Evolutionary conservation across 2,329 filamentous ascomycete genomes (phyloP).

Genomic region (Aspergillus oerlinghausenensis): DNA sequence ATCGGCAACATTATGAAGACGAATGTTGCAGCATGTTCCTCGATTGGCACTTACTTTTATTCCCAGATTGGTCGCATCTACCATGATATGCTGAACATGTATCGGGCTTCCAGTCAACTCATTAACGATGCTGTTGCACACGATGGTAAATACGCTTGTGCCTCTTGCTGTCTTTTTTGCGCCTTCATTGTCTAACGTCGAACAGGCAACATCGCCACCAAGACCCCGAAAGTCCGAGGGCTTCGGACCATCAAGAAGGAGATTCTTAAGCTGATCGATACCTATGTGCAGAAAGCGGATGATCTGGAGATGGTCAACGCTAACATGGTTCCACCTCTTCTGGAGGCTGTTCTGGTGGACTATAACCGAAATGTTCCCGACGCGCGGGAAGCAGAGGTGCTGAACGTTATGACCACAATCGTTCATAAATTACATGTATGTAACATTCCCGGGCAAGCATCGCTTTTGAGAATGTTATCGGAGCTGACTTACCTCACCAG

Average conservation of each 20-base stretch:
- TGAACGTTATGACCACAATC: slow-evolving; percentile 96
- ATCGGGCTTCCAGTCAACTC: slow-evolving; percentile 89
- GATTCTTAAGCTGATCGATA: slow-evolving; percentile 96
- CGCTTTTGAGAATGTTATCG: slow-evolving; percentile 20
- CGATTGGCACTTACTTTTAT: slow-evolving; percentile 95
- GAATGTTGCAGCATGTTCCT: slow-evolving; percentile 96
- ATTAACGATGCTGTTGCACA: slow-evolving; percentile 88
- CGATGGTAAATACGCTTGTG: slow-evolving; percentile 59
- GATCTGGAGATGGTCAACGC: slow-evolving; percentile 88
- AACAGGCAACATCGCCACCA: slow-evolving; percentile 82
- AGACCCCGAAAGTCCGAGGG: slow-evolving; percentile 94
- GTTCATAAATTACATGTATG: slow-evolving; percentile 94
- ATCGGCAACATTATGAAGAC: slow-evolving; percentile 99
- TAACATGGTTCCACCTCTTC: slow-evolving; percentile 90
- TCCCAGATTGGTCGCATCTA: slow-evolving; percentile 97
- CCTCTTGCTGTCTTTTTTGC: not conserved
- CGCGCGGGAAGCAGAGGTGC: slow-evolving; percentile 90
- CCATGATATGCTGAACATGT: slow-evolving; percentile 98
- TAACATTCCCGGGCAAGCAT: slow-evolving; percentile 21
- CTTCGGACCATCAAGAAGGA: slow-evolving; percentile 98
- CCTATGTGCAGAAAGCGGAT: slow-evolving; percentile 96
- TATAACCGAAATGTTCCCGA: slow-evolving; percentile 97
- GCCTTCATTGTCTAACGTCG: slow-evolving; percentile 12
- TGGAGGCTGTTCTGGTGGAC: slow-evolving; percentile 90
- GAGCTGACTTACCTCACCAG: slow-evolving; percentile 46